Percentiles rank a stretch among this genome's conserved stretches.
phyloP scores from a whole-genome alignment of 805 yeast genomes.

The Dipodascus albidus region DNA sequence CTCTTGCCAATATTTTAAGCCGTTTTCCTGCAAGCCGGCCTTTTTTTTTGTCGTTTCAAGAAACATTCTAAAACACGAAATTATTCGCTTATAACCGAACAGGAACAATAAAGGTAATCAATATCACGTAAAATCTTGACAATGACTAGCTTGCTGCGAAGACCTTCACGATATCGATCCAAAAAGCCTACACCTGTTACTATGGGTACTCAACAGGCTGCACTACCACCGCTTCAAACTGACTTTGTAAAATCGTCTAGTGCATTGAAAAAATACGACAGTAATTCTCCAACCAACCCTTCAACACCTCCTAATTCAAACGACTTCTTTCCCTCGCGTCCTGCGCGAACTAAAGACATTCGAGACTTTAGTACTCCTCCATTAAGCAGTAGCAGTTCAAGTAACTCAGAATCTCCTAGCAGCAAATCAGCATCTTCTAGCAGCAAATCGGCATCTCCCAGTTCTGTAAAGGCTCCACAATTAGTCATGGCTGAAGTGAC shows the following conservation, averaged over 20 bases:
- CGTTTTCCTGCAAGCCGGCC: too few species aligned
- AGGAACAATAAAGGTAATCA: too few species aligned
- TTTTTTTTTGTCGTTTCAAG: too few species aligned
- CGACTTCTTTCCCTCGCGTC: neutral
- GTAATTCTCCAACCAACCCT: neutral
- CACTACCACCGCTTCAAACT: neutral
- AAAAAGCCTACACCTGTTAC: neutral
- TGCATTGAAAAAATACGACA: neutral
- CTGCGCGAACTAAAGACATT: neutral
- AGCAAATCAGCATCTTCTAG: neutral
- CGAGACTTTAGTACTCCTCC: neutral
- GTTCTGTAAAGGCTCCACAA: too few species aligned
- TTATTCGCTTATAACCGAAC: too few species aligned
- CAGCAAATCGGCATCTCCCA: neutral
- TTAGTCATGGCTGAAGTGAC: too few species aligned
- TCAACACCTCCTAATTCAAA: neutral
- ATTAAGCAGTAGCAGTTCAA: neutral
- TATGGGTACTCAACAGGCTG: neutral
- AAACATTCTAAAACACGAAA: too few species aligned
- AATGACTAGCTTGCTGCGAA: neutral
- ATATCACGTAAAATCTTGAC: too few species aligned
- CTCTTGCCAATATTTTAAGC: too few species aligned
- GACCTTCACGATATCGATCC: neutral
- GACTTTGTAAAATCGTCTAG: too few species aligned
- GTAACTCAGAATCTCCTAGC: neutral